Evolutionary conservation across 495 filamentous ascomycete species (phyloP).

Genomic region (Tirmania nivea): DNA sequence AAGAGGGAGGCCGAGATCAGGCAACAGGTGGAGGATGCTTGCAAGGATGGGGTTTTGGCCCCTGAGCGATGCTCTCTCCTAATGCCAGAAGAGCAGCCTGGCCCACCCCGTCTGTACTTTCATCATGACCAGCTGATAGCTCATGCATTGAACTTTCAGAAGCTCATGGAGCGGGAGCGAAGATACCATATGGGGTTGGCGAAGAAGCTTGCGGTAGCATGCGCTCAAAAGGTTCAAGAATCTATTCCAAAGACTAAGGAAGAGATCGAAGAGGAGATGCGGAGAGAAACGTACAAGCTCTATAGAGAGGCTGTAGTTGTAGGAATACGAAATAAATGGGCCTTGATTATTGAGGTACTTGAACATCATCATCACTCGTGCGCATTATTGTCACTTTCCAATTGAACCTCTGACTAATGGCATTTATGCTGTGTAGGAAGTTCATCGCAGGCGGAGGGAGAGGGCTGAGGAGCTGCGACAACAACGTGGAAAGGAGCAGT

Average conservation of each 20-base stretch:
- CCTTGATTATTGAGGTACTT: slow-evolving; percentile 17
- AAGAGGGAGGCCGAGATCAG: slow-evolving; percentile 29
- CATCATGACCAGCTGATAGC: slow-evolving; percentile 68
- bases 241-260: slow-evolving; percentile 49
- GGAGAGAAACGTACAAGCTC: slow-evolving; percentile 15
- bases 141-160: slow-evolving; percentile 60
- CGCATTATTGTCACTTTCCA: not conserved
- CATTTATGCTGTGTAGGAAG: slow-evolving; percentile 8
- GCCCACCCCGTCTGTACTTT: slow-evolving; percentile 53
- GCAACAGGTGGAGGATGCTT: slow-evolving; percentile 42
- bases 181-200: slow-evolving; percentile 45
- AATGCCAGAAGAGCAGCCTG: slow-evolving; percentile 50
- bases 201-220: slow-evolving; percentile 38
- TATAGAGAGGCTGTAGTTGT: slow-evolving; percentile 17
- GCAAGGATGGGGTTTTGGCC: slow-evolving; percentile 49
- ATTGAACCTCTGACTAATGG: not conserved
- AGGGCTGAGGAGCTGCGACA: slow-evolving; percentile 18
- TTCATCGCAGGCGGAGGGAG: slow-evolving; percentile 12
- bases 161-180: slow-evolving; percentile 53
- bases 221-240: slow-evolving; percentile 26
- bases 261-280: slow-evolving; percentile 39
- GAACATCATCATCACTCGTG: not conserved
- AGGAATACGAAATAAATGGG: slow-evolving; percentile 17
- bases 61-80: slow-evolving; percentile 49
- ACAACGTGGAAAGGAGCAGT: slow-evolving; percentile 15